A percentile compares a stretch with the other conserved stretches of the same genome.
Conservation (phyloP, 352 stramenopile genomes). For the Phytophthora ramorum region DNA sequence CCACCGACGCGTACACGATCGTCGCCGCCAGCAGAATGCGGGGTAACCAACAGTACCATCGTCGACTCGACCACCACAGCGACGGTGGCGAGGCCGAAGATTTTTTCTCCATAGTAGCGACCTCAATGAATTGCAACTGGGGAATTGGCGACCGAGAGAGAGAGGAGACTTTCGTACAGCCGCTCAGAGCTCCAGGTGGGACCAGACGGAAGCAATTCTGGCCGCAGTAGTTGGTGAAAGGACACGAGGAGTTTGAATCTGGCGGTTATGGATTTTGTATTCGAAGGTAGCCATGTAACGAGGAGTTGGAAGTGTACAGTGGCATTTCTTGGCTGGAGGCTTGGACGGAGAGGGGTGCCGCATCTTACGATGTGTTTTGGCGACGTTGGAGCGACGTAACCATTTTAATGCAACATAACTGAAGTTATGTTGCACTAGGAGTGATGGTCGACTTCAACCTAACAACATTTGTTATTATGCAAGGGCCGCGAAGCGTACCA, state of each 20-base stretch:
- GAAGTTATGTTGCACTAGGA: not conserved
- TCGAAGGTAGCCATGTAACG: not conserved
- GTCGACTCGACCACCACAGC: not conserved
- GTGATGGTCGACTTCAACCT: not conserved
- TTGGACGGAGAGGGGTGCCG: too few species aligned
- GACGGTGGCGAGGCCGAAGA: not conserved
- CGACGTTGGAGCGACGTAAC: not conserved
- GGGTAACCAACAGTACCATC: not conserved
- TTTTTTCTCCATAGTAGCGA: not conserved
- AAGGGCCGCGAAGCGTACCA: too few species aligned
- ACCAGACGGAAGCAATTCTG: too few species aligned
- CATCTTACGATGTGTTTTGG: not conserved
- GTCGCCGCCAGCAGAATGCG: conserved; percentile 15
- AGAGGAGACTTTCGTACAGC: conserved; percentile 2
- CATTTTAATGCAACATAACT: not conserved
- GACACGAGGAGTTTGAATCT: not conserved
- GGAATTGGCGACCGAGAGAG: conserved; percentile 25
- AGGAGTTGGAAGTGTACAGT: not conserved
- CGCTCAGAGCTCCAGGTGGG: not conserved
- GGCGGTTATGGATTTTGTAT: not conserved
- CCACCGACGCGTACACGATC: conserved; percentile 22
- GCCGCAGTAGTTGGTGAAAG: not conserved
- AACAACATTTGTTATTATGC: too few species aligned
- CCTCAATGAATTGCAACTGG: conserved; percentile 11
- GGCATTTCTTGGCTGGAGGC: too few species aligned